A percentile compares a stretch with the other conserved stretches of the same genome.
These are phyloP conservation scores for Castanea crenata DNA, from an alignment of 306 rosid species.

Conservation along the genomic window DNA sequence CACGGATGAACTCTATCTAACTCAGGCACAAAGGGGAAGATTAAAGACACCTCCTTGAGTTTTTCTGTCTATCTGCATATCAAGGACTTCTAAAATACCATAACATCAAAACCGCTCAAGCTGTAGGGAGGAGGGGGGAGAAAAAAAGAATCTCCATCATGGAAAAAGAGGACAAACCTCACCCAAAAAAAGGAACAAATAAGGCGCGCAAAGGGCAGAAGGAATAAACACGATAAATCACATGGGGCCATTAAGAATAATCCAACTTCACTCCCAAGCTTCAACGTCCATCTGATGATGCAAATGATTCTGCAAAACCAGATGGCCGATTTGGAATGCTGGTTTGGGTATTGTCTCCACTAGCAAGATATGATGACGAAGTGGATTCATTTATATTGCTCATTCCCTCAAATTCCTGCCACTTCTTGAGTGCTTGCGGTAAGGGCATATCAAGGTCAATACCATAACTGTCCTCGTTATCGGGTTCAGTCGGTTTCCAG, in stretches of 20 bases:
- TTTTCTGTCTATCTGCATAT: constrained; percentile 5
- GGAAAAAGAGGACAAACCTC: constrained; percentile 6
- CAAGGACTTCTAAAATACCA: constrained; percentile 18
- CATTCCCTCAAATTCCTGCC: constrained; percentile 62
- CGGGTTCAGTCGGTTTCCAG: constrained; percentile 69
- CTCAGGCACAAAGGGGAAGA: not conserved
- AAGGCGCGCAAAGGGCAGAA: not conserved
- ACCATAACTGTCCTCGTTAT: constrained; percentile 43
- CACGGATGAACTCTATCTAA: not conserved
- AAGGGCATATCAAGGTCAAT: constrained; percentile 60
- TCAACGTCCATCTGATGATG: constrained; percentile 47
- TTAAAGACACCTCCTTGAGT: not conserved
- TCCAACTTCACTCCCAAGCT: constrained; percentile 6
- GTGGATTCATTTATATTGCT: constrained; percentile 25
- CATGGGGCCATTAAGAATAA: not conserved
- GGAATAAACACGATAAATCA: not conserved
- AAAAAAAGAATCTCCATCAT: constrained; percentile 1
- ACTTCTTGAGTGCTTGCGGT: constrained; percentile 60
- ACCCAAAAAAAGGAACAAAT: not conserved
- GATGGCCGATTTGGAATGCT: constrained; percentile 50
- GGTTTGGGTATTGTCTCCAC: constrained; percentile 46
- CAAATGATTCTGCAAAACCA: constrained; percentile 63
- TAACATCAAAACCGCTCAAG: constrained; percentile 7
- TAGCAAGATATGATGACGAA: constrained; percentile 22
- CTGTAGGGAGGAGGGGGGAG: not conserved